Evolutionary conservation across 345 rosid species (phyloP).

Genomic region (Lepidium didymum): DNA sequence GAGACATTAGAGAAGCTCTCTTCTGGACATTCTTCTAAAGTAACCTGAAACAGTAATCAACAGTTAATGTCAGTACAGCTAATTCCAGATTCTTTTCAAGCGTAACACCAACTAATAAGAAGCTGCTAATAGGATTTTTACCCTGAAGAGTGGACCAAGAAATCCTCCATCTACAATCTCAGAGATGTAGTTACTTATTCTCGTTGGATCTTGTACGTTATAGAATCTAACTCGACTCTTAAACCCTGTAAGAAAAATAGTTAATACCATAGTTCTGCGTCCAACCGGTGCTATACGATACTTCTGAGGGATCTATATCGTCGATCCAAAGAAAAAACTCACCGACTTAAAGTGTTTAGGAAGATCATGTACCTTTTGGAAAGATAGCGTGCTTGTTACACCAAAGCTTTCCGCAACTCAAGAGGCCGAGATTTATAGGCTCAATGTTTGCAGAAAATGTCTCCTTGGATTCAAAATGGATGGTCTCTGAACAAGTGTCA

Average conservation of each 20-base stretch:
- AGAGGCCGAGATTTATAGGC: slow-evolving; percentile 45
- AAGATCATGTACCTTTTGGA: slow-evolving; percentile 48
- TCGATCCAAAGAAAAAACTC: no score
- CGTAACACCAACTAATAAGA: background rate
- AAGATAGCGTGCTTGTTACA: slow-evolving; percentile 49
- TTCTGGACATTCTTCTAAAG: slow-evolving; percentile 51
- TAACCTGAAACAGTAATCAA: slow-evolving; percentile 42
- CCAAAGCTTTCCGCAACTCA: slow-evolving; percentile 52
- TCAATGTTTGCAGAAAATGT: slow-evolving; percentile 22
- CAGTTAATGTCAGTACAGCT: background rate
- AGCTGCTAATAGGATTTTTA: slow-evolving; percentile 4
- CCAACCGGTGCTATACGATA: no score
- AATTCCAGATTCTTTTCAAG: background rate
- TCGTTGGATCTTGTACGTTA: slow-evolving; percentile 47
- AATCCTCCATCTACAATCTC: slow-evolving; percentile 69
- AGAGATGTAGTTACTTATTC: slow-evolving; percentile 48
- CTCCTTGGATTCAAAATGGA: background rate
- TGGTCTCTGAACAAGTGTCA: background rate
- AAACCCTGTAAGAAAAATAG: slow-evolving; percentile 40
- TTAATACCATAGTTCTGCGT: no score
- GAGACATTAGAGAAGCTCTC: slow-evolving; percentile 46
- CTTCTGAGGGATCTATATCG: no score
- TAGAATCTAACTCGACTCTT: slow-evolving; percentile 58
- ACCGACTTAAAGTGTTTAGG: background rate
- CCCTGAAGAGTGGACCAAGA: slow-evolving; percentile 81